A percentile compares a stretch with the other conserved stretches of the same genome.
Conservation (phyloP, 108 stramenopile species). For the Thalassiosira profunda region DNA sequence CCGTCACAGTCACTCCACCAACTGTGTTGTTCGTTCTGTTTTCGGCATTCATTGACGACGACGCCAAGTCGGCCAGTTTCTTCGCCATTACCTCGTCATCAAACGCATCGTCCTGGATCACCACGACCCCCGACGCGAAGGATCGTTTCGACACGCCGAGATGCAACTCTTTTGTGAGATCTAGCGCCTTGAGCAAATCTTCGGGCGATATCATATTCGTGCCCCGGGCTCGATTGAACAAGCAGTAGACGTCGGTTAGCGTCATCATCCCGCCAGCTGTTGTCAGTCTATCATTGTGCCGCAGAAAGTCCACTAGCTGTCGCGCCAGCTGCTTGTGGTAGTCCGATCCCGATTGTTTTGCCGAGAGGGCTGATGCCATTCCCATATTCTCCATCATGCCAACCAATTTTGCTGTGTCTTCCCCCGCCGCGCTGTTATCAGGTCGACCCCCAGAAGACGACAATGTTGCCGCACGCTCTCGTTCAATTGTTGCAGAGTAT, state of each 20-base stretch:
- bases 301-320: constrained; percentile 95
- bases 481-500: constrained; percentile 65
- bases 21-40: not conserved
- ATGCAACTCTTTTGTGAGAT: constrained; percentile 63
- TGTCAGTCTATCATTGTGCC: constrained; percentile 52
- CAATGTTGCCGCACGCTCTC: constrained; percentile 25
- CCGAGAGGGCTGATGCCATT: constrained; percentile 94
- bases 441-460: too few species aligned
- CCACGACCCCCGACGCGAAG: constrained; percentile 88
- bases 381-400: constrained; percentile 92
- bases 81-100: constrained; percentile 66
- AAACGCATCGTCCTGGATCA: constrained; percentile 81
- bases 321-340: constrained; percentile 95
- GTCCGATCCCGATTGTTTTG: constrained; percentile 59
- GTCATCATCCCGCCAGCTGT: constrained; percentile 75
- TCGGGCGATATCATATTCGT: constrained; percentile 97
- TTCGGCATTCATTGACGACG: constrained; percentile 21
- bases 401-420: constrained; percentile 58
- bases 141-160: constrained; percentile 84
- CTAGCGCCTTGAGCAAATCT: constrained; percentile 86
- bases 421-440: constrained; percentile 1
- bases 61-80: constrained; percentile 53
- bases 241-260: constrained; percentile 85
- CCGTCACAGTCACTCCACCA: constrained; percentile 61
- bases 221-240: constrained; percentile 96